Evolutionary conservation across 2,329 filamentous ascomycete genomes (phyloP).

Genomic region (Fusarium coicis): DNA sequence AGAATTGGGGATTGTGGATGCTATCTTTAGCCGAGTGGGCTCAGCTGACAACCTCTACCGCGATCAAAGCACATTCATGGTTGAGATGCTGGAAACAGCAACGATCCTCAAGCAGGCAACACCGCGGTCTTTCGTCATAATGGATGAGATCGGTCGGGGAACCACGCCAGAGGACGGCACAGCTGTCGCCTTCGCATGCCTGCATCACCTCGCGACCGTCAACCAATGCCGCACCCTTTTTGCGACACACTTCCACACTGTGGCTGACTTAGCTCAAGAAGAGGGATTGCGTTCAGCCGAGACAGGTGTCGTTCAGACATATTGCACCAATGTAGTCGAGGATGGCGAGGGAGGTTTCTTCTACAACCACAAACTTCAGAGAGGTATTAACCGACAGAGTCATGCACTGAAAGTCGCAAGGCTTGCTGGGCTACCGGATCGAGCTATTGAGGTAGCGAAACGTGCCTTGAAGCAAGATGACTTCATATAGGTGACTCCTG

Average conservation of each 20-base stretch:
- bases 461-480: constrained; percentile 58
- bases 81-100: constrained; percentile 98
- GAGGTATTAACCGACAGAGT: constrained; percentile 85
- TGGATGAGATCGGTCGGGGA: constrained; percentile 96
- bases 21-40: constrained; percentile 92
- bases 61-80: constrained; percentile 98
- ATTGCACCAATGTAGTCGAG: constrained; percentile 91
- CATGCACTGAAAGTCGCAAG: constrained; percentile 96
- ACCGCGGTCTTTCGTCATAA: constrained; percentile 87
- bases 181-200: constrained; percentile 87
- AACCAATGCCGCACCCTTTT: constrained; percentile 87
- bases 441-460: constrained; percentile 75
- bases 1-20: constrained; percentile 91
- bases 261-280: constrained; percentile 79
- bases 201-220: constrained; percentile 82
- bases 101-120: constrained; percentile 89
- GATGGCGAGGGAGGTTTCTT: constrained; percentile 77
- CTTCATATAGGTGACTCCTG: not conserved
- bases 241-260: constrained; percentile 91
- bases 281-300: constrained; percentile 55
- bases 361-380: constrained; percentile 84
- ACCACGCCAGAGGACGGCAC: constrained; percentile 93
- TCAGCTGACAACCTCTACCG: constrained; percentile 95
- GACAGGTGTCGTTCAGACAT: constrained; percentile 69
- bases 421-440: constrained; percentile 82